Base-by-base conservation (phyloP, 1,284 basidiomycete genomes). In the Caloboletus firmus region DNA sequence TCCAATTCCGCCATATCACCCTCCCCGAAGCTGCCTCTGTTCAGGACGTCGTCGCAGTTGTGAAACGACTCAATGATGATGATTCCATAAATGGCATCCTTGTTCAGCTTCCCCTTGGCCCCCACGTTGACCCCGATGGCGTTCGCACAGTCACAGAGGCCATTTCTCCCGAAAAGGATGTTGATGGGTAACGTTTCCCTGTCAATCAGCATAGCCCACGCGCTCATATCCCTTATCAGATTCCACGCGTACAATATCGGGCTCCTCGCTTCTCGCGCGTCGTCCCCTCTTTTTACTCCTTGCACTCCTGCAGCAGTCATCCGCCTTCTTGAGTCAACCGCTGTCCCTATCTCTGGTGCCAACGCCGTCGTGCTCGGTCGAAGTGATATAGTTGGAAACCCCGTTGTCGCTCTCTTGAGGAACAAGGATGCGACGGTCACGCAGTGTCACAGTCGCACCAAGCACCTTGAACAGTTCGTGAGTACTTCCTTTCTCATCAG, bases 171-270 rank as follows among this genome's bases (percentile, higher is more conserved):
- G 82, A 87, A 69, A 99, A 99, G 77, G 97, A 99, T 66, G 91
- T 99, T 55, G 97, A 99, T 74, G 97, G 96, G 87, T 93, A 64
- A 53, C 79, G 73, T 54, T 57, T 57, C 43, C 43, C 57, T 50
- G 52, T 28, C 47, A 59, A 48, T 57, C 18, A 12, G 13, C 35
- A 18, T 50, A 17, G 1, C 1, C 45, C 31, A 45, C 40, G 47
- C 47, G 51, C 54, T 65, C 35, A 59, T 57, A 31, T 46, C 13
- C 18, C 12, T 37, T 28, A 40, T 51, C 57, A 92, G 92, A 49
- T 99, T 99, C 81, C 95, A 98, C 77, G 94, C 96, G 7, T 96
- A 98, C 74, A 99, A 99, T 76, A 98, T 99, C 63, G 97, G 97
- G 28, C 90, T 95, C 63, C 83, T 99, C 46, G 89, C 91, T 44